These are phyloP conservation scores for Zymoseptoria tritici DNA, from an alignment of 2,329 filamentous ascomycete genomes.

Conservation along the genomic window DNA sequence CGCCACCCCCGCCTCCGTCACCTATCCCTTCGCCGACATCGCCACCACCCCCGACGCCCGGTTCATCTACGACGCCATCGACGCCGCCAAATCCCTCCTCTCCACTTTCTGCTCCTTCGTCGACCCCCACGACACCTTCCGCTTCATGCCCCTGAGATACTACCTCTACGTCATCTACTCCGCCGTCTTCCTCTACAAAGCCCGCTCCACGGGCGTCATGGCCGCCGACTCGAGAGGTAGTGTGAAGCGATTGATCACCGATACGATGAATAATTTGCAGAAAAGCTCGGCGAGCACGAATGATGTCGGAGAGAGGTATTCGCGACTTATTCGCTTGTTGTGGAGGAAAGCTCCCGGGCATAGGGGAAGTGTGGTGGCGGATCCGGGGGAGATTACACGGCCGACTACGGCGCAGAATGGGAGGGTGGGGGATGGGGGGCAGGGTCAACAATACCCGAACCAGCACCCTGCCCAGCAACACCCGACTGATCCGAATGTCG, in stretches of 20 bases:
- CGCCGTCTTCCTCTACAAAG: slow-evolving; percentile 59
- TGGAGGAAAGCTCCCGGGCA: slow-evolving; percentile 42
- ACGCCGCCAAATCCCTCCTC: slow-evolving; percentile 56
- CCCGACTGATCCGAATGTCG: background rate
- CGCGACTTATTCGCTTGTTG: slow-evolving; percentile 52
- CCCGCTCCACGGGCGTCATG: slow-evolving; percentile 53
- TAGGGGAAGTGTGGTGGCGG: slow-evolving; percentile 16
- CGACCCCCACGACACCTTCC: slow-evolving; percentile 51
- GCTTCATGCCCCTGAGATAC: slow-evolving; percentile 58
- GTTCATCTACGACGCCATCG: slow-evolving; percentile 60
- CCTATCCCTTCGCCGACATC: slow-evolving; percentile 32
- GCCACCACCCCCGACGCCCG: slow-evolving; percentile 55
- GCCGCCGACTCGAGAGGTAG: slow-evolving; percentile 47
- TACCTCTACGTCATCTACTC: slow-evolving; percentile 58
- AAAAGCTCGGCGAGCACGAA: slow-evolving; percentile 51
- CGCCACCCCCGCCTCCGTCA: slow-evolving; percentile 7
- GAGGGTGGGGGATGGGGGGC: background rate
- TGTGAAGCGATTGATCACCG: slow-evolving; percentile 51
- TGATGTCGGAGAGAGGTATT: slow-evolving; percentile 55
- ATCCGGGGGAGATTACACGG: slow-evolving; percentile 16
- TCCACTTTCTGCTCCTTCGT: slow-evolving; percentile 54
- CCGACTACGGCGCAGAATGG: slow-evolving; percentile 10
- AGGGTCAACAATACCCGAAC: slow-evolving; percentile 3
- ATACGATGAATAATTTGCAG: slow-evolving; percentile 53
- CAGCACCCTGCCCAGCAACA: slow-evolving; percentile 1